Evolutionary conservation across 768 basidiomycete species (phyloP), one percentile per base, ranked within the genome.

Genomic region (Daedaleopsis sinensis): DNA sequence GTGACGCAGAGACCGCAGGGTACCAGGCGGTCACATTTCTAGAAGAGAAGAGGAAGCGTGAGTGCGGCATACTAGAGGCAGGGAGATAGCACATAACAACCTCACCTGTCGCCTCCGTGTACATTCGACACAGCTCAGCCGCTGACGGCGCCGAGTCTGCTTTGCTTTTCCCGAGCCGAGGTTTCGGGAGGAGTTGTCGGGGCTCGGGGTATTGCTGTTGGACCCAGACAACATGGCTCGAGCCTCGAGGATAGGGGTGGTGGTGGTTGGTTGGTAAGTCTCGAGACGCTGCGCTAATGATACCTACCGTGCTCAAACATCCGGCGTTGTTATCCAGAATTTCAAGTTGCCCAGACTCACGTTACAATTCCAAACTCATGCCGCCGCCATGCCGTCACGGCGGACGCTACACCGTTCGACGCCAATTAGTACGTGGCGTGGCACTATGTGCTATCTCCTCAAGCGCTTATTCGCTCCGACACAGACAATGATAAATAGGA

Each of bases 41-140:
- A 60, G 37, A 44, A 46, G 37, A 23, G n/a, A 35, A 38, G 18
- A 35, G 27, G 27, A 7, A 32, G 27, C 27, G 27, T 23, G 9
- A 42, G 38, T 38, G 18, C 39, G 18, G 39, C 39, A 10, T 42
- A 53, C 27, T 32, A 3, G n/a, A n/a, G n/a, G 27, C 27, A 3
- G 27, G 44, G 58, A 42, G 54, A 58, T 46, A 51, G 51, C 52
- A 42, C 52, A 58, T 62, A 52, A 43, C 38, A n/a, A 18, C 69
- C 77, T 62, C 64, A 82, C 82, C 75, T 84, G 83, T 58, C 83
- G 75, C 52, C 83, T 77, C 67, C 82, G 83, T 1, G 84, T 82
- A 65, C 83, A 84, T 66, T 84, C 83, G 8, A 84, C 79, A 64
- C 84, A 84, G 66, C 82, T 82, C 37, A 83, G 71, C 47, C 82